Evolutionary conservation across 345 rosid genomes (phyloP), one percentile per base, ranked within the genome.

Genomic region (Sisymbrium irio): DNA sequence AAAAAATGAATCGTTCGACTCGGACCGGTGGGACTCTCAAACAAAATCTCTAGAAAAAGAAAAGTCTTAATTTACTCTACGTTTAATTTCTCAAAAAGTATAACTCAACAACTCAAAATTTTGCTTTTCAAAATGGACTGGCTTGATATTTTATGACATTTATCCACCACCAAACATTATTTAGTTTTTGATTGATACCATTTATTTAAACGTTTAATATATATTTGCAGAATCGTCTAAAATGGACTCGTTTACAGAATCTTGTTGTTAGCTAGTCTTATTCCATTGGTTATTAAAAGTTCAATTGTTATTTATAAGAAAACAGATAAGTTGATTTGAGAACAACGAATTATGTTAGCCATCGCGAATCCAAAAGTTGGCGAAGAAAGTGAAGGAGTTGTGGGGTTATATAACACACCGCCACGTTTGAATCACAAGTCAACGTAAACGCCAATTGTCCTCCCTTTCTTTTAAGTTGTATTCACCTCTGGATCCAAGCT

Each of bases 381-480:
- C 59, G 3, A 56, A 65, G 71, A 74, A 36, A 65, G 59, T 65
- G 71, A 73, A 65, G n/a, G 37, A 44, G 71, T 4, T 27, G 72
- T 65, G 65, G 65, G 65, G 72, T 19, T 28, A 17, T 11, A 17
- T 61, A 11, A 25, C 41, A 17, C 49, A 66, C 66, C 42, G 59
- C 40, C 77, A 73, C 19, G 58, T 44, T 64, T 4, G 64, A 36
- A 55, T 55, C 49, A 46, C 25, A 56, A 73, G 66, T 73, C 72
- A 65, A 57, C 67, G 32, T 35, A 55, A 64, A 42, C 56, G 35
- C 47, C 42, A 62, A 28, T 51, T 42, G 17, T 37, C 33, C 22
- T 3, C 7, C 41, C 11, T 27, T 27, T 28, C 32, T 50, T 39
- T 13, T n/a, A n/a, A 11, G 6, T 11, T 64, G 41, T 32, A 45